Percentiles rank a stretch among this genome's conserved stretches.
These are phyloP conservation scores for Sarocladium brachiariae DNA, from an alignment of 2,329 filamentous ascomycete species.

Conservation along the genomic window DNA sequence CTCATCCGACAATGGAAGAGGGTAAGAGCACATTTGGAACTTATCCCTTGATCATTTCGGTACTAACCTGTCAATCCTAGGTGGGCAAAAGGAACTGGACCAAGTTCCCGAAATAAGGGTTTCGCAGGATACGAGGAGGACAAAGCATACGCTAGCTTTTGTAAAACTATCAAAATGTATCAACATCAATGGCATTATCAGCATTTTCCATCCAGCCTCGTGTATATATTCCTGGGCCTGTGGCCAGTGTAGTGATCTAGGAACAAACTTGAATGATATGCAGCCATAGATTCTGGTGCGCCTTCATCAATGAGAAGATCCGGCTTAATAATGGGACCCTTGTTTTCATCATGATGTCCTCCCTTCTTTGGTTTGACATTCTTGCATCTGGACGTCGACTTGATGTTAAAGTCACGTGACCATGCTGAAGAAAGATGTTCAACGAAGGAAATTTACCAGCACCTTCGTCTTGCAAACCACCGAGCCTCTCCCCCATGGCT, in stretches of 20 bases:
- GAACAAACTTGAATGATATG: too few species aligned
- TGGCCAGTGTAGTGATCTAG: too few species aligned
- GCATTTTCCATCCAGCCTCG: neutral
- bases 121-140: neutral
- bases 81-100: conserved; percentile 49
- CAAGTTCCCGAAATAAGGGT: conserved; percentile 49
- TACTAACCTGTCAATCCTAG: conserved; percentile 35
- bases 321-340: too few species aligned
- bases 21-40: conserved; percentile 57
- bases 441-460: neutral
- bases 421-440: neutral
- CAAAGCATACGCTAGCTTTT: neutral
- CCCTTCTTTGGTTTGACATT: too few species aligned
- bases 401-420: neutral
- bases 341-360: too few species aligned
- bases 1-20: conserved; percentile 91
- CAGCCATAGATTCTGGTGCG: too few species aligned
- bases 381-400: neutral
- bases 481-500: neutral
- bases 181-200: neutral
- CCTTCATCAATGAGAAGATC: too few species aligned
- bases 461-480: neutral
- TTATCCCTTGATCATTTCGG: neutral
- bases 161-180: conserved; percentile 7
- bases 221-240: neutral